Evolutionary conservation across 805 yeast species (phyloP).

Genomic region (Torulaspora indica): DNA sequence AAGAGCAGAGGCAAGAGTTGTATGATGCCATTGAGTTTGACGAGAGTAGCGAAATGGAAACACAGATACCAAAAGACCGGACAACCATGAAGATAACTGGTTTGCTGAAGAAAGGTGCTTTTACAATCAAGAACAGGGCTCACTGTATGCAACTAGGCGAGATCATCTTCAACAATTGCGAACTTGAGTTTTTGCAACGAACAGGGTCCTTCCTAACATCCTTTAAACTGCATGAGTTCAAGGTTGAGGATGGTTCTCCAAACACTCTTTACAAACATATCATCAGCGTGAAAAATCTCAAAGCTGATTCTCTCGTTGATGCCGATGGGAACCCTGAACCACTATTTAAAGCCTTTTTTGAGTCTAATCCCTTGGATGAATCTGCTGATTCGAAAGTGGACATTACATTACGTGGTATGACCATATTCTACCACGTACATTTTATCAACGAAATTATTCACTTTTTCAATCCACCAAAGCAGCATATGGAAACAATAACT

Average conservation of each 20-base stretch:
- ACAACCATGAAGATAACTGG: slow-evolving; percentile 64
- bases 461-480: slow-evolving; percentile 84
- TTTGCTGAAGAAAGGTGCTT: slow-evolving; percentile 69
- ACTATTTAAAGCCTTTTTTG: slow-evolving; percentile 77
- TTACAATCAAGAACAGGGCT: slow-evolving; percentile 46
- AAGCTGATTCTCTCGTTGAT: slow-evolving; percentile 36
- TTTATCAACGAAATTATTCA: slow-evolving; percentile 68
- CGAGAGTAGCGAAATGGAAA: slow-evolving; percentile 46
- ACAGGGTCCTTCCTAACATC: slow-evolving; percentile 70
- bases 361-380: slow-evolving; percentile 78
- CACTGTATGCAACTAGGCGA: slow-evolving; percentile 56
- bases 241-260: slow-evolving; percentile 81
- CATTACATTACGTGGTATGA: slow-evolving; percentile 77
- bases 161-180: slow-evolving; percentile 76
- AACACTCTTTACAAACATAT: slow-evolving; percentile 78
- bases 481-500: slow-evolving; percentile 81
- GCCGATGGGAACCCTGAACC: slow-evolving; percentile 44
- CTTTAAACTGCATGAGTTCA: slow-evolving; percentile 73
- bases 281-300: slow-evolving; percentile 71
- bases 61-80: slow-evolving; percentile 69
- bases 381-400: slow-evolving; percentile 74
- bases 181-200: slow-evolving; percentile 65
- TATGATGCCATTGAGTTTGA: slow-evolving; percentile 92
- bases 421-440: slow-evolving; percentile 81
- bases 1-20: slow-evolving; percentile 82